phyloP scores from a whole-genome alignment of 179 eudicot species.

The Beta corolliflora region DNA sequence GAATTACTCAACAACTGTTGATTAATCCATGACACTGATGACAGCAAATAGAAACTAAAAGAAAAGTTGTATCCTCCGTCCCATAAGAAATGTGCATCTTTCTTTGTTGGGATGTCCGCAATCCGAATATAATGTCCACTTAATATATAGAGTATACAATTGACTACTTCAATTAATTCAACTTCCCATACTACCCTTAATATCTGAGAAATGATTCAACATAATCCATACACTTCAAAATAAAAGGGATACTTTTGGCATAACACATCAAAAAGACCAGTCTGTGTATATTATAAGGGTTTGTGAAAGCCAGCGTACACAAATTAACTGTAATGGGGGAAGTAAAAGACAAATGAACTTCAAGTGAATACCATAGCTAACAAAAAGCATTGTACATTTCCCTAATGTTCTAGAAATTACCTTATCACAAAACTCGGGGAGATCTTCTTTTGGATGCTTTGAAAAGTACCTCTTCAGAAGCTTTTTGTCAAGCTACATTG shows the following conservation, averaged over 20 bases:
- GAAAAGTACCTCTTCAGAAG: constrained; percentile 69
- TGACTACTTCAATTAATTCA: too few relatives aligned
- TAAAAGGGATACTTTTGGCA: neutral
- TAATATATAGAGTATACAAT: too few relatives aligned
- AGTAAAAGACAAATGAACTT: neutral
- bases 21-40: too few relatives aligned
- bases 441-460: constrained; percentile 65
- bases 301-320: neutral
- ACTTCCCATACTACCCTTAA: too few relatives aligned
- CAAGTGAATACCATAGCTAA: neutral
- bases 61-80: too few relatives aligned
- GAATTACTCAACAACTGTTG: too few relatives aligned
- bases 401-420: constrained; percentile 34
- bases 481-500: constrained; percentile 67
- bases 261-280: neutral
- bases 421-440: constrained; percentile 93
- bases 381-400: neutral
- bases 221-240: neutral
- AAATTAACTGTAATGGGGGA: neutral
- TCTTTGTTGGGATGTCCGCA: too few relatives aligned
- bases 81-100: too few relatives aligned
- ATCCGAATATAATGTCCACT: too few relatives aligned
- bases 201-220: neutral
- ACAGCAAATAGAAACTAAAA: too few relatives aligned
- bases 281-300: neutral